phyloP scores from a whole-genome alignment of 2,329 filamentous ascomycete species.

The Sphaerulina musiva region DNA sequence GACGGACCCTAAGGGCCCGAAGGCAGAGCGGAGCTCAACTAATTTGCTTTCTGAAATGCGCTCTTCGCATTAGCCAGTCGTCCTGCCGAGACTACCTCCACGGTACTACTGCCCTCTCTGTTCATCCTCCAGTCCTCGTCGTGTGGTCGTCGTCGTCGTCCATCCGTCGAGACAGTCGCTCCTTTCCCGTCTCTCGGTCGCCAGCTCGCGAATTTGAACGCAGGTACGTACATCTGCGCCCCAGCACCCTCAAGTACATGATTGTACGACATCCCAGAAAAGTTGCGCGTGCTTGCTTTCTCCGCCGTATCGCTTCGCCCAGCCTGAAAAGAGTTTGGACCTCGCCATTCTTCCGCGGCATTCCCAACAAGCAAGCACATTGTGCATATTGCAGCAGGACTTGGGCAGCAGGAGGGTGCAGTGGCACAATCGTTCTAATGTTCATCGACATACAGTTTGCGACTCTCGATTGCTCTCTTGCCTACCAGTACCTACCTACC shows the following conservation, averaged over 20 bases:
- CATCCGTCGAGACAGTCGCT: conserved; percentile 1
- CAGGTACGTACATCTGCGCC: conserved; percentile 4
- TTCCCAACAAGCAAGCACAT: neutral
- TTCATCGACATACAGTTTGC: neutral
- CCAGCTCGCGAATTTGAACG: neutral
- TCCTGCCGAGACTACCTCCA: neutral
- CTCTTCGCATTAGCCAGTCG: conserved; percentile 2
- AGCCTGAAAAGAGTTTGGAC: neutral
- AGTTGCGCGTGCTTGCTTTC: conserved; percentile 5
- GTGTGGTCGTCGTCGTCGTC: neutral
- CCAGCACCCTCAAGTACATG: neutral
- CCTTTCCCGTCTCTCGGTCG: conserved; percentile 5
- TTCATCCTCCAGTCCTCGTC: neutral
- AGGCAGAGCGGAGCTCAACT: conserved; percentile 6
- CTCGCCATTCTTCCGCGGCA: conserved; percentile 7
- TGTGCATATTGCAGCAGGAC: neutral
- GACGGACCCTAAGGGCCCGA: conserved; percentile 6
- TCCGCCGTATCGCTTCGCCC: neutral
- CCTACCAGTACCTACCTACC: neutral
- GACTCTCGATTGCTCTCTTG: conserved; percentile 4
- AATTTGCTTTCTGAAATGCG: conserved; percentile 9
- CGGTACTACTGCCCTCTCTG: no score
- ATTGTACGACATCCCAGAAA: conserved; percentile 1
- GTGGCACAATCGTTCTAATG: conserved; percentile 1
- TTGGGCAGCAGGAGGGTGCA: neutral